Base-by-base conservation (phyloP, 345 rosid species). In the Populus nigra region DNA sequence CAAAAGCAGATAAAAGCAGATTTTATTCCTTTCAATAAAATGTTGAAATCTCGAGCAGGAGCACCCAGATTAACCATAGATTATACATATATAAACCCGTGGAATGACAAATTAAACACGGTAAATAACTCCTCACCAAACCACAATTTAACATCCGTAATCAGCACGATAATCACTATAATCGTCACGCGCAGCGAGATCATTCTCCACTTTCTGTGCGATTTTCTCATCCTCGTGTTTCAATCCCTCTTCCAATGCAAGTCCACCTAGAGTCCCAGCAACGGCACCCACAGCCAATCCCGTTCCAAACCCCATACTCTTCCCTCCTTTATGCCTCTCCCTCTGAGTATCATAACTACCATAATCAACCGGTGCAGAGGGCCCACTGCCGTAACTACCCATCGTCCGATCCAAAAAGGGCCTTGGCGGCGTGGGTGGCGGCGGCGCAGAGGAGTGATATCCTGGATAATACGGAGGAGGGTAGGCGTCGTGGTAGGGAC, bases 321-420 rank as follows among this genome's bases (percentile, higher is more conserved):
- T 81, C n/a, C 81, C 78, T 25, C 75, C 76, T 47, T 69, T 76
- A n/a, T 35, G 79, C 78, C 80, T 84, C 80, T 35, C 78, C 78
- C 80, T 84, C 81, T 86, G 86, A 76, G 33, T 13, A 8, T 85
- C 89, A 41, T 76, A 85, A 12, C 86, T 65, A 22, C 84, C 75
- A 69, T 75, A 84, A 78, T 88, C 97, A 1, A 82, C 86, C 0
- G 93, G 91, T 3, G 89, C 91, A 7, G 92, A 85, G 2, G 93
- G 91, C 39, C 83, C 84, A 8, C 81, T 79, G 35, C 69, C 41
- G 33, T 35, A 66, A 13, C 29, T 17, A 43, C 72, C 33, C 31
- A 65, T 47, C 16, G 79, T 29, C 5, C 87, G 82, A 31, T 78
- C 85, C 17, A 62, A 80, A 18, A 73, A 50, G 15, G 86, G 86